These are phyloP conservation scores for Chalaropsis ovoidea DNA, from an alignment of 2,329 filamentous ascomycete species.

Conservation along the genomic window DNA sequence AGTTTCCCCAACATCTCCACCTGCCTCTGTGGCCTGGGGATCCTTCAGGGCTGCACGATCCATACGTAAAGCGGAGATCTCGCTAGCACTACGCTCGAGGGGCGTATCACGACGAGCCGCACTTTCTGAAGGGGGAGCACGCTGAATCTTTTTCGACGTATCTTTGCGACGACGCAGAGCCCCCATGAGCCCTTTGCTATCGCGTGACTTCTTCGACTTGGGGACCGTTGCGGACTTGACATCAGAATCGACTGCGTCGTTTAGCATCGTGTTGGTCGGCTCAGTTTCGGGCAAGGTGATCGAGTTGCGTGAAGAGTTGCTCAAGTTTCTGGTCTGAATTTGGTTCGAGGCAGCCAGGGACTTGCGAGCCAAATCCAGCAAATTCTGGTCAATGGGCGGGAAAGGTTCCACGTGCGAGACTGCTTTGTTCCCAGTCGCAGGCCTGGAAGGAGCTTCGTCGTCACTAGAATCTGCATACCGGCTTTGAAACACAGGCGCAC, in stretches of 20 bases:
- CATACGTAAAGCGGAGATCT: conserved; percentile 40
- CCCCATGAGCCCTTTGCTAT: conserved; percentile 39
- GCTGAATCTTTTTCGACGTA: conserved; percentile 43
- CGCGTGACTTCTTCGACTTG: conserved; percentile 26
- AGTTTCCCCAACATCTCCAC: not conserved
- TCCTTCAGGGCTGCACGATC: conserved; percentile 29
- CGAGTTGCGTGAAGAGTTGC: not conserved
- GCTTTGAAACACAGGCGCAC: conserved; percentile 30
- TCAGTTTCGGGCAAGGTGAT: conserved; percentile 22
- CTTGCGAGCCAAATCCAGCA: conserved; percentile 15
- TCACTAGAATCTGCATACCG: conserved; percentile 60
- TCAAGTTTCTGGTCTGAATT: conserved; percentile 27
- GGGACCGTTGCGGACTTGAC: conserved; percentile 27
- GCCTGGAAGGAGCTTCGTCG: conserved; percentile 34
- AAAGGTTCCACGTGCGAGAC: not conserved
- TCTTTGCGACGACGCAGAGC: conserved; percentile 55
- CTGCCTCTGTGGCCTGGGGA: not conserved
- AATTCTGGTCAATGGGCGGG: conserved; percentile 10
- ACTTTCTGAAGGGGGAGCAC: conserved; percentile 44
- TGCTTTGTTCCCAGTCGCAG: not conserved
- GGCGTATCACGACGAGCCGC: conserved; percentile 52
- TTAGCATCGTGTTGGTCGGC: not conserved
- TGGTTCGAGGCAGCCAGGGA: conserved; percentile 10
- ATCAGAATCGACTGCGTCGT: not conserved
- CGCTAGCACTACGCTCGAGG: conserved; percentile 48